Evolutionary conservation across 2,329 filamentous ascomycete genomes (phyloP).

Genomic region (Exophiala phaeomuriformis): DNA sequence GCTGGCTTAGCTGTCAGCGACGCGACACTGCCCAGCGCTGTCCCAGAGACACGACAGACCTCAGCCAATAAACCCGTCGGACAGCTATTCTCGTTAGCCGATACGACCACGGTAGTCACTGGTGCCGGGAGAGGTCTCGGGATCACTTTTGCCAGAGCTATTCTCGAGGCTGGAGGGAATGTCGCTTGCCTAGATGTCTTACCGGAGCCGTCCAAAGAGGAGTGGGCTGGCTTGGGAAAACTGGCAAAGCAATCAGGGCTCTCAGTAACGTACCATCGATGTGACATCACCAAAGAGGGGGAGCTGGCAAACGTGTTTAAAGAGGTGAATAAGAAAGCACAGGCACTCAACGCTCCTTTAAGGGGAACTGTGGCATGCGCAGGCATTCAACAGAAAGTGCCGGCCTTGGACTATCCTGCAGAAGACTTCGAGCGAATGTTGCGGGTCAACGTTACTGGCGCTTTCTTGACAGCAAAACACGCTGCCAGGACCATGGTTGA

Average conservation of each 20-base stretch:
- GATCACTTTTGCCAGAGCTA: constrained; percentile 1
- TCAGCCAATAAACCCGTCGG: background rate
- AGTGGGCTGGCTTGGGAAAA: constrained; percentile 45
- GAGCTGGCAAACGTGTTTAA: constrained; percentile 60
- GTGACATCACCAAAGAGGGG: constrained; percentile 69
- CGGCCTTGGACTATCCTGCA: constrained; percentile 22
- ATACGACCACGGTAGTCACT: constrained; percentile 30
- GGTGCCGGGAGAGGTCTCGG: constrained; percentile 8
- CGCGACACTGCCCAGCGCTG: background rate
- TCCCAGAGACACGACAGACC: constrained; percentile 6
- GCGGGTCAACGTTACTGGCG: constrained; percentile 35
- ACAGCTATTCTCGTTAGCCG: constrained; percentile 41
- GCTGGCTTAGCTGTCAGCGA: constrained; percentile 1
- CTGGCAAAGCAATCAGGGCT: background rate
- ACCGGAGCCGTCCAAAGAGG: constrained; percentile 36
- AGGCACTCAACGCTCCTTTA: constrained; percentile 46
- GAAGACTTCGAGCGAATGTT: constrained; percentile 29
- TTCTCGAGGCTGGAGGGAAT: constrained; percentile 6
- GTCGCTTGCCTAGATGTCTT: constrained; percentile 33
- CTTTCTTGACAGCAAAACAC: constrained; percentile 33
- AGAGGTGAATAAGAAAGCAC: constrained; percentile 62
- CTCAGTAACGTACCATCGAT: constrained; percentile 64
- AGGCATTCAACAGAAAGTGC: constrained; percentile 38
- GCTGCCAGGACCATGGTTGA: constrained; percentile 46
- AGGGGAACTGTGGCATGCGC: constrained; percentile 46